Percentiles rank a stretch among this genome's conserved stretches.
phyloP scores from a whole-genome alignment of 2,329 filamentous ascomycete species.

The Tothia fuscella region DNA sequence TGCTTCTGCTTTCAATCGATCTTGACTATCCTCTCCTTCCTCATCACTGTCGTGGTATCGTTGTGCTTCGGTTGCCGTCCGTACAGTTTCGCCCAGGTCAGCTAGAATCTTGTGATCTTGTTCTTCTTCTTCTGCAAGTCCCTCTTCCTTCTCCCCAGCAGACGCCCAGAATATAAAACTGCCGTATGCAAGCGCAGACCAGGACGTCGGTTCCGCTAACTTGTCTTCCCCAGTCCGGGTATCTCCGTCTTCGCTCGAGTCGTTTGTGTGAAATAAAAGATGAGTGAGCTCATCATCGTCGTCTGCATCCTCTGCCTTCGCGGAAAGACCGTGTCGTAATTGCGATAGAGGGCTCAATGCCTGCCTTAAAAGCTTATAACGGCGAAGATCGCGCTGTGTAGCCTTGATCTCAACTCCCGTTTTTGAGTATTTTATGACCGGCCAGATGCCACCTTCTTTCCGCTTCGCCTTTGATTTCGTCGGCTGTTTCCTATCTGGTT shows the following conservation, averaged over 20 bases:
- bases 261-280: slow-evolving; percentile 12
- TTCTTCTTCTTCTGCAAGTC: slow-evolving; percentile 42
- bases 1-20: slow-evolving; percentile 18
- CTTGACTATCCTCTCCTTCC: slow-evolving; percentile 21
- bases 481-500: not conserved
- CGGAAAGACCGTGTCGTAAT: slow-evolving; percentile 8
- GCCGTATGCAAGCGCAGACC: slow-evolving; percentile 65
- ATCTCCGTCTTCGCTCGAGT: slow-evolving; percentile 17
- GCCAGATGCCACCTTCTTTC: slow-evolving; percentile 49
- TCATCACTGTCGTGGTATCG: slow-evolving; percentile 34
- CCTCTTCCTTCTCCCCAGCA: slow-evolving; percentile 57
- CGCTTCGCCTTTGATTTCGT: slow-evolving; percentile 28
- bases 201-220: slow-evolving; percentile 44
- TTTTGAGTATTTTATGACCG: slow-evolving; percentile 54
- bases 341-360: slow-evolving; percentile 35
- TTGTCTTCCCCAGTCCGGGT: slow-evolving; percentile 20
- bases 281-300: slow-evolving; percentile 15
- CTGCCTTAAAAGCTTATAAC: slow-evolving; percentile 57
- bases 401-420: slow-evolving; percentile 57
- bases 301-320: slow-evolving; percentile 12
- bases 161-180: slow-evolving; percentile 88
- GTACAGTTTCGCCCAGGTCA: slow-evolving; percentile 25
- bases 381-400: slow-evolving; percentile 77
- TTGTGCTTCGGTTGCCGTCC: slow-evolving; percentile 34
- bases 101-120: slow-evolving; percentile 34